phyloP scores from a whole-genome alignment of 1,284 basidiomycete species.

The Psilocybe mexicana region DNA sequence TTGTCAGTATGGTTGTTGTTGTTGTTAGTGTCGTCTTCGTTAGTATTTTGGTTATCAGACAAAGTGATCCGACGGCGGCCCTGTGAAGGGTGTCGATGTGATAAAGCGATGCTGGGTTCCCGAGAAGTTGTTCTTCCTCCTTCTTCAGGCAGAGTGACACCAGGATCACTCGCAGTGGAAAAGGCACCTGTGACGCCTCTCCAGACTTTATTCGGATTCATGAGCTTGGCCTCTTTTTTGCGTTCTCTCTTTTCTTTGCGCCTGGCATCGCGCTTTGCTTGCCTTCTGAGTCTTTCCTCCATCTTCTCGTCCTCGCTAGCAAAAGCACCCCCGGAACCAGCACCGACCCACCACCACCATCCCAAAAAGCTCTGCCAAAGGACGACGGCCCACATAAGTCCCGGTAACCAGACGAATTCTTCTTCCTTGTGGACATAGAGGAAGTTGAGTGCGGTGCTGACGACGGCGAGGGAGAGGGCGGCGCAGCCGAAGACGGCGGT shows the following conservation, averaged over 20 bases:
- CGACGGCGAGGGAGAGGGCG: constrained; percentile 67
- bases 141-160: background rate
- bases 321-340: constrained; percentile 66
- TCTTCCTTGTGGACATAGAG: constrained; percentile 81
- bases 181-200: constrained; percentile 33
- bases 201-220: constrained; percentile 41
- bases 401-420: constrained; percentile 84
- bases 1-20: background rate
- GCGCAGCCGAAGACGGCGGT: constrained; percentile 92
- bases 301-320: constrained; percentile 38
- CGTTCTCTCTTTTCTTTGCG: background rate
- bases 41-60: background rate
- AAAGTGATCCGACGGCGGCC: background rate
- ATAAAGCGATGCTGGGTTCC: background rate
- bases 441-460: constrained; percentile 84
- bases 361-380: constrained; percentile 92
- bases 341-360: constrained; percentile 99
- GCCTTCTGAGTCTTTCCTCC: constrained; percentile 53
- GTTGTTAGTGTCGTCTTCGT: background rate
- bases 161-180: background rate
- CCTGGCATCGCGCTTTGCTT: constrained; percentile 52
- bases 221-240: constrained; percentile 39
- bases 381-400: constrained; percentile 83
- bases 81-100: background rate
- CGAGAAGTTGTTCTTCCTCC: background rate